Percentiles rank a stretch among this genome's conserved stretches.
These are phyloP conservation scores for Buddleja alternifolia DNA, from an alignment of 257 asterid genomes.

Conservation along the genomic window DNA sequence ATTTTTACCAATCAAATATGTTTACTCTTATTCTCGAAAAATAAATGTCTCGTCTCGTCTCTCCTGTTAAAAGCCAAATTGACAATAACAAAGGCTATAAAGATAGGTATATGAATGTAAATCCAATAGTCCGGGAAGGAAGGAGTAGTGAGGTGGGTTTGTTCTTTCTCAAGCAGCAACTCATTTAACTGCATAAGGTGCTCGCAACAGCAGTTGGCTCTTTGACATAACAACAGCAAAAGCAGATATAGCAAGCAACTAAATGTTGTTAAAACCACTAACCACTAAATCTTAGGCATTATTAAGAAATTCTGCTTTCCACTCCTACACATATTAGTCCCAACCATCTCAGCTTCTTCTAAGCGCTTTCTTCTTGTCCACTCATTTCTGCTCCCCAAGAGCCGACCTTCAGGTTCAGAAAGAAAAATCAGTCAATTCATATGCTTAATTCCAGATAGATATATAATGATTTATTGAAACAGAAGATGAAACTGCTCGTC, in stretches of 20 bases:
- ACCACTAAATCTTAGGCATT: conserved; percentile 16
- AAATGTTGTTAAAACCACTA: background rate
- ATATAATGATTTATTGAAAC: background rate
- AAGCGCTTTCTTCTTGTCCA: conserved; percentile 61
- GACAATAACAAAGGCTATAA: background rate
- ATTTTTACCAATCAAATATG: background rate
- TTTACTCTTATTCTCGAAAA: background rate
- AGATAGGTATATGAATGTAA: background rate
- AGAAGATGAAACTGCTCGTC: background rate
- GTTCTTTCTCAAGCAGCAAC: conserved; percentile 30
- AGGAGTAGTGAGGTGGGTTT: background rate
- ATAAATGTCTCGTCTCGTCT: too few species aligned
- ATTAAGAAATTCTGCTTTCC: background rate
- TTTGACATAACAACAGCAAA: conserved; percentile 20
- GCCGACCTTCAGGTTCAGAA: conserved; percentile 59
- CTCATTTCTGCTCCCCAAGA: conserved; percentile 64
- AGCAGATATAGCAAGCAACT: conserved; percentile 1
- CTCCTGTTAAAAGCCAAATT: background rate
- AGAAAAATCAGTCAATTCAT: conserved; percentile 17
- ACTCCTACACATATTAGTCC: conserved; percentile 47
- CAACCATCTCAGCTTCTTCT: conserved; percentile 70
- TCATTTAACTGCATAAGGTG: conserved; percentile 14
- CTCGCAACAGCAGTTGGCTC: background rate
- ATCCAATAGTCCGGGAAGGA: background rate
- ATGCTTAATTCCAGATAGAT: background rate